Evolutionary conservation across 2,329 filamentous ascomycete species (phyloP), one percentile per base, ranked within the genome.

Genomic region (Arthrobotrys conoides): DNA sequence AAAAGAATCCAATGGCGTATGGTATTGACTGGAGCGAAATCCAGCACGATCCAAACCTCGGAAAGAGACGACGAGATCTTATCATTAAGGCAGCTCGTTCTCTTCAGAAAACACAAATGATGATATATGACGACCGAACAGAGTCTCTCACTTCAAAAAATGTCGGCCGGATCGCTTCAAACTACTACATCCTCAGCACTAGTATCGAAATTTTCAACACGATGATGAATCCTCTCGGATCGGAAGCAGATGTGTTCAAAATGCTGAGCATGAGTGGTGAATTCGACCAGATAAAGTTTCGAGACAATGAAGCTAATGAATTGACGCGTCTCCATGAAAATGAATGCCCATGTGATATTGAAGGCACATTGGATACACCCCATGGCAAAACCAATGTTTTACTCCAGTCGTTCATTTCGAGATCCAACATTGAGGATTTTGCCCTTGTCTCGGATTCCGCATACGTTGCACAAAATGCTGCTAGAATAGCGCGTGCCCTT

Each of bases 211-310:
- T 98, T 49, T 99, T 99, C 89, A 99, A 98, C 84, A 90, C 90
- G 4, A 92, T 96, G 91, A 98, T 99, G 96, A 88, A 89, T 66
- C 91, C 93, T 0, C 89, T 90, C 27, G 91, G 93, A 9, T 93
- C 92, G 0, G 96, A 99, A 85, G 94, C 94, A 5, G 96, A 99
- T 83, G 91, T 97, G 57, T 87, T 99, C 68, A 93, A 92, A 83
- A 98, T 99, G 94, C 94, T 99, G 83, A 94, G 93, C 81, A 94
- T 96, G 92, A 97, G 94, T 83, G 94, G 94, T 80, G 96, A 99
- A 84, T 99, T 99, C 82, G 94, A 98, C 86, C 97, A 99, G 81
- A 93, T 99, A 49, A 94, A 97, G 83, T 94, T 92, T 4, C 88
- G 96, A 79, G 96, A 99, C 70, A 96, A 87, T 65, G 96, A 99